Evolutionary conservation across 106 monocot species (phyloP).

Genomic region (Iris macrosiphon): DNA sequence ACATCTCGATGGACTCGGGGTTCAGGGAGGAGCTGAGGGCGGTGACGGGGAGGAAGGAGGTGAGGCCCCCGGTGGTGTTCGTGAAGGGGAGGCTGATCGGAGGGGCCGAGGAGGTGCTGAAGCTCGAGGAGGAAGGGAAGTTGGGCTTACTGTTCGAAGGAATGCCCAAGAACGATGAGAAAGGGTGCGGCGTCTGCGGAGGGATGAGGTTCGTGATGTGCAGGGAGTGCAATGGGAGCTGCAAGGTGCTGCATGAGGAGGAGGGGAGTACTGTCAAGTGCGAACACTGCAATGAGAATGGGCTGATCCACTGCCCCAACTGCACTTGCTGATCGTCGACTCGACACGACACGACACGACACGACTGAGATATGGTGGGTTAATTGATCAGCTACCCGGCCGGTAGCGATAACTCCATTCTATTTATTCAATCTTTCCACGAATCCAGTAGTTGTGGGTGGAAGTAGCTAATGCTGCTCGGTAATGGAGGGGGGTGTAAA

Average conservation of each 20-base stretch:
- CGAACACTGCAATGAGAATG: constrained; percentile 89
- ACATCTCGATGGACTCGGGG: constrained; percentile 91
- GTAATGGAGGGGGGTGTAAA: no score
- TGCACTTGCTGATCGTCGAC: constrained; percentile 45
- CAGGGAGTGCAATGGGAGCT: constrained; percentile 73
- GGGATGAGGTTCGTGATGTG: constrained; percentile 87
- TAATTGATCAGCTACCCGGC: constrained; percentile 8
- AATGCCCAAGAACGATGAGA: constrained; percentile 37
- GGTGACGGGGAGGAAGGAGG: constrained; percentile 38
- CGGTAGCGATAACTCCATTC: not conserved
- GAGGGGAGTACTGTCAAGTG: constrained; percentile 59
- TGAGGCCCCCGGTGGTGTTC: constrained; percentile 52
- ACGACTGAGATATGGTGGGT: constrained; percentile 4
- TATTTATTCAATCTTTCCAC: no score
- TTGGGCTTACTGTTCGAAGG: constrained; percentile 49
- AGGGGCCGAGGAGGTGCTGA: constrained; percentile 56
- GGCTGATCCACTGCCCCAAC: constrained; percentile 68
- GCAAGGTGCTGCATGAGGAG: constrained; percentile 60
- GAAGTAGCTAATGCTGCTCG: no score
- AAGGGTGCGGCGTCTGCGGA: constrained; percentile 58
- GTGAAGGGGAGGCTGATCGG: constrained; percentile 68
- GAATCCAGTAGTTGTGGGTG: no score
- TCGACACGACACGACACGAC: no score
- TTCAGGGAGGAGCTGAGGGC: constrained; percentile 70
- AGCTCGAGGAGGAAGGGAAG: constrained; percentile 74